Percentiles rank a stretch among this genome's conserved stretches.
Evolutionary conservation across 2,329 filamentous ascomycete species (phyloP).

Genomic region (Paecilomyces variotii): DNA sequence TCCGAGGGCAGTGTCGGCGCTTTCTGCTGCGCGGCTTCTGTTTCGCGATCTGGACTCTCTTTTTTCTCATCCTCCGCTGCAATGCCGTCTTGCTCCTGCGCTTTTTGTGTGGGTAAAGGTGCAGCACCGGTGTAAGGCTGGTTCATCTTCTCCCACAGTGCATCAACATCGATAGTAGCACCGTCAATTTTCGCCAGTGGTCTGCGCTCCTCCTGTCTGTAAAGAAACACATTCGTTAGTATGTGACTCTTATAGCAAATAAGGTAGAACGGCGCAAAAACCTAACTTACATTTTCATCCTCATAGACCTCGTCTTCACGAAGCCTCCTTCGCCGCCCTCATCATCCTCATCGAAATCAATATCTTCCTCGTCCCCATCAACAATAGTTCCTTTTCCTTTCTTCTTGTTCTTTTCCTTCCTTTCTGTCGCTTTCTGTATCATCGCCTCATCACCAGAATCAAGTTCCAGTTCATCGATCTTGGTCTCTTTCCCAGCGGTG

Average conservation of each 20-base stretch:
- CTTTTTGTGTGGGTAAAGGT: slow-evolving; percentile 7
- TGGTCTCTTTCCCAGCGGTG: slow-evolving; percentile 19
- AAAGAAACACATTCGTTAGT: neutral
- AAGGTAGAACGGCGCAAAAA: neutral
- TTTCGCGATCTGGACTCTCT: slow-evolving; percentile 6
- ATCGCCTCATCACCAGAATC: slow-evolving; percentile 51
- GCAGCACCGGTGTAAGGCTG: slow-evolving; percentile 16
- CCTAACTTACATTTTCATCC: slow-evolving; percentile 35
- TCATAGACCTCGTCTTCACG: slow-evolving; percentile 48
- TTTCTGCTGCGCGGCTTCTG: slow-evolving; percentile 4
- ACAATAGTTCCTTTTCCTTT: slow-evolving; percentile 20
- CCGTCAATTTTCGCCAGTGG: slow-evolving; percentile 40
- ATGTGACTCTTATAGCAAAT: neutral
- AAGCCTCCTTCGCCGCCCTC: slow-evolving; percentile 43
- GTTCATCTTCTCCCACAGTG: slow-evolving; percentile 48
- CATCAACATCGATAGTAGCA: slow-evolving; percentile 49
- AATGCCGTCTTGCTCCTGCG: slow-evolving; percentile 7
- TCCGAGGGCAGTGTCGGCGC: slow-evolving; percentile 17
- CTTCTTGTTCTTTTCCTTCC: slow-evolving; percentile 30
- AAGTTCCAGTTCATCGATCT: slow-evolving; percentile 25
- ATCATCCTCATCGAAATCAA: slow-evolving; percentile 28
- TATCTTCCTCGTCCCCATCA: slow-evolving; percentile 30
- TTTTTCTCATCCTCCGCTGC: slow-evolving; percentile 7
- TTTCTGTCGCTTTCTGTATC: slow-evolving; percentile 42
- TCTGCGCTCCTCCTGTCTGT: slow-evolving; percentile 40